These are phyloP conservation scores for Diaporthe nobilis DNA, from an alignment of 2,329 filamentous ascomycete genomes.

Conservation along the genomic window DNA sequence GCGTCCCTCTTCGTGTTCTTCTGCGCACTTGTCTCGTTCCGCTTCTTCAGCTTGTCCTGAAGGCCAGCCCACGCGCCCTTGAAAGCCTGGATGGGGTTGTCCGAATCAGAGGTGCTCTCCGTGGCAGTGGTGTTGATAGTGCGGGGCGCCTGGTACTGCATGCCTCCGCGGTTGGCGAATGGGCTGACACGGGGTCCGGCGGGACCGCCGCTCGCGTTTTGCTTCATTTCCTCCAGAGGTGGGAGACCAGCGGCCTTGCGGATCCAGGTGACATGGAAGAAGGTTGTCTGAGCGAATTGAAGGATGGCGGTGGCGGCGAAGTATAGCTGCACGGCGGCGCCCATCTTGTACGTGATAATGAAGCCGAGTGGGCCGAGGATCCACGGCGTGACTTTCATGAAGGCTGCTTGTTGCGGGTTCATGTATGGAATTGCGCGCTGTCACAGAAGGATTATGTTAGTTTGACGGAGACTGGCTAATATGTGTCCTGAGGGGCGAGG, in stretches of 20 bases:
- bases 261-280: conserved; percentile 58
- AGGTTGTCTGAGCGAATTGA: conserved; percentile 58
- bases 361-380: conserved; percentile 51
- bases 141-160: conserved; percentile 51
- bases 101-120: background rate
- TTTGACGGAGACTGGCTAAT: background rate
- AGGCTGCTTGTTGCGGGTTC: conserved; percentile 48
- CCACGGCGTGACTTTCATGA: conserved; percentile 53
- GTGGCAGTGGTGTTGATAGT: conserved; percentile 46
- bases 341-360: conserved; percentile 62
- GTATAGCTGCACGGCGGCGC: conserved; percentile 71
- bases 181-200: conserved; percentile 31
- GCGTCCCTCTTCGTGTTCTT: conserved; percentile 18
- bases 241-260: conserved; percentile 56
- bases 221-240: conserved; percentile 44
- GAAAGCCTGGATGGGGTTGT: conserved; percentile 30
- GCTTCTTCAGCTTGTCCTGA: conserved; percentile 21
- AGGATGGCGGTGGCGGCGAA: conserved; percentile 64
- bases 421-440: conserved; percentile 53
- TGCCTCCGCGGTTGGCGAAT: conserved; percentile 18
- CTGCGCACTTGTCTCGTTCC: background rate
- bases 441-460: conserved; percentile 33
- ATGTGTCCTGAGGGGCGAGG: background rate
- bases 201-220: conserved; percentile 5
- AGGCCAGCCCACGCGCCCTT: conserved; percentile 17